Conservation (phyloP, 768 basidiomycete genomes). For the Hemileccinum rubropunctum region DNA sequence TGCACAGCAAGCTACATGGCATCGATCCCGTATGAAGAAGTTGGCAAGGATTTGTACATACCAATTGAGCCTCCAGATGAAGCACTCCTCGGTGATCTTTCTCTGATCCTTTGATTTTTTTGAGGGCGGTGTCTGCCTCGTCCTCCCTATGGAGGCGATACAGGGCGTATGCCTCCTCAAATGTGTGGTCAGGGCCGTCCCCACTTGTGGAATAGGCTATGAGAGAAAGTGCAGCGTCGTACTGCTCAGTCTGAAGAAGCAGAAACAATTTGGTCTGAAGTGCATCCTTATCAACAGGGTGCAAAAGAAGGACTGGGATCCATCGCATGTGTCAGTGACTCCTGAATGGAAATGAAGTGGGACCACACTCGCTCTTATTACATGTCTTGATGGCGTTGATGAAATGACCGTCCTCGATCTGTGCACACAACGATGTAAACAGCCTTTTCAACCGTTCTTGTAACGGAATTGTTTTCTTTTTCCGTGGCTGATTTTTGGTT, state of each 20-base stretch:
- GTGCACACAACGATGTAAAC: slow-evolving; percentile 78
- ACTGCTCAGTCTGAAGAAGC: slow-evolving; percentile 83
- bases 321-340: slow-evolving; percentile 17
- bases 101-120: slow-evolving; percentile 42
- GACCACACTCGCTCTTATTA: slow-evolving; percentile 74
- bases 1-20: slow-evolving; percentile 9
- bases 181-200: slow-evolving; percentile 30
- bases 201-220: slow-evolving; percentile 32
- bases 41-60: slow-evolving; percentile 38
- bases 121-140: slow-evolving; percentile 59
- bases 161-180: slow-evolving; percentile 80
- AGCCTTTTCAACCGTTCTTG: slow-evolving; percentile 48
- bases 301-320: slow-evolving; percentile 63
- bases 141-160: slow-evolving; percentile 79
- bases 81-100: slow-evolving; percentile 57
- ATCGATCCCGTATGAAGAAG: slow-evolving; percentile 17
- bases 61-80: slow-evolving; percentile 88
- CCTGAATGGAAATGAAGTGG: slow-evolving; percentile 19
- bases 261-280: slow-evolving; percentile 84
- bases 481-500: slow-evolving; percentile 12
- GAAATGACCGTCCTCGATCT: slow-evolving; percentile 89
- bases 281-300: slow-evolving; percentile 68
- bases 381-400: slow-evolving; percentile 86
- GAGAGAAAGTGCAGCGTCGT: slow-evolving; percentile 63
- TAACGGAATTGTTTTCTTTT: slow-evolving; percentile 21